phyloP scores from a whole-genome alignment of 768 basidiomycete genomes.

The Pholiota molesta region DNA sequence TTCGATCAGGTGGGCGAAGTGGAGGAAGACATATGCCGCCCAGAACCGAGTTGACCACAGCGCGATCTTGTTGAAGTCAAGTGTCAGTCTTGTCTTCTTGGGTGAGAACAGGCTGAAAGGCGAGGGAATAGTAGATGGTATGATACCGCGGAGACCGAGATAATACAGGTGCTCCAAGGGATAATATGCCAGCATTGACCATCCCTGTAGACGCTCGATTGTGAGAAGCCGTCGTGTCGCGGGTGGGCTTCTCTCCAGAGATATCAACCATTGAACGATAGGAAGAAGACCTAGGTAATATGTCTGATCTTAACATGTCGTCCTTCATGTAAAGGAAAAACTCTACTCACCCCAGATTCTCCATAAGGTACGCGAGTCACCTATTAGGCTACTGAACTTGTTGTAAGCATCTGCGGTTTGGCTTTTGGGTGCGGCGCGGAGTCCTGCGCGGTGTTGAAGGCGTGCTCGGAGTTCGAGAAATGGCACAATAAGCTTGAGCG shows the following conservation, averaged over 20 bases:
- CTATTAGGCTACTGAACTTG: constrained; percentile 57
- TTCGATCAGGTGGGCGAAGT: constrained; percentile 72
- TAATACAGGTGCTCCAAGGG: constrained; percentile 80
- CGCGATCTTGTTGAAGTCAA: constrained; percentile 52
- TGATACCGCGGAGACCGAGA: constrained; percentile 59
- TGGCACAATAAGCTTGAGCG: constrained; percentile 69
- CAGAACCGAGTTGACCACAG: constrained; percentile 83
- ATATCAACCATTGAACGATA: constrained; percentile 79
- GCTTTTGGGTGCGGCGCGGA: constrained; percentile 57
- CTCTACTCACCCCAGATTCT: constrained; percentile 74
- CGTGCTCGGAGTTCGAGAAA: constrained; percentile 68
- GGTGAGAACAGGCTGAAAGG: constrained; percentile 44
- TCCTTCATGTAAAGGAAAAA: background rate
- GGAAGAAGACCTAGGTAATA: constrained; percentile 64
- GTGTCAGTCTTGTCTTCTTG: constrained; percentile 40
- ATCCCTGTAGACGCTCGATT: constrained; percentile 81
- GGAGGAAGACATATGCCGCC: constrained; percentile 78
- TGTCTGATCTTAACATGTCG: background rate
- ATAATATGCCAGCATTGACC: constrained; percentile 79
- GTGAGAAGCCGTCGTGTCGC: constrained; percentile 71
- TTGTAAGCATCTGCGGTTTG: constrained; percentile 50
- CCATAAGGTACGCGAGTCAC: constrained; percentile 75
- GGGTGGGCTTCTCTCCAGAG: constrained; percentile 70
- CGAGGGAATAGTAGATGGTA: constrained; percentile 57
- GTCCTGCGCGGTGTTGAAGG: constrained; percentile 66